phyloP scores from a whole-genome alignment of 2,329 filamentous ascomycete genomes.

The Aureobasidium sp. region DNA sequence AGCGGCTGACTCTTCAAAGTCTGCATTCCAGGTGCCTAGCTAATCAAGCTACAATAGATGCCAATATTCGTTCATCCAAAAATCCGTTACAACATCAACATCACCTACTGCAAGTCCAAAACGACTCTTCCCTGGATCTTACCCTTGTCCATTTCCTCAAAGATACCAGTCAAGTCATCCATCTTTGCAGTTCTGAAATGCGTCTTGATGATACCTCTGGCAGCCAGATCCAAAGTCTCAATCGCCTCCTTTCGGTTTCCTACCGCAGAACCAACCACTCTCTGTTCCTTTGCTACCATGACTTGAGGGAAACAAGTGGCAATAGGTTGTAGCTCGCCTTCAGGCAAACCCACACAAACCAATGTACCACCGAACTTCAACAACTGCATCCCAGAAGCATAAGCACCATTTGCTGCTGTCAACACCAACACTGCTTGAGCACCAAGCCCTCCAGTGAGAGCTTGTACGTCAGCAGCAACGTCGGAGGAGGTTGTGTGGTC shows the following conservation, averaged over 20 bases:
- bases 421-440: slow-evolving; percentile 53
- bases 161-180: slow-evolving; percentile 37
- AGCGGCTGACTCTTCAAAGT: not conserved
- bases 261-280: slow-evolving; percentile 38
- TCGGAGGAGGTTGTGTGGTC: slow-evolving; percentile 48
- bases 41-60: not conserved
- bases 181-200: slow-evolving; percentile 39
- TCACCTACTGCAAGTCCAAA: slow-evolving; percentile 33
- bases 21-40: not conserved
- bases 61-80: not conserved
- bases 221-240: slow-evolving; percentile 40
- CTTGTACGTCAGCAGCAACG: slow-evolving; percentile 47
- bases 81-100: not conserved
- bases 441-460: slow-evolving; percentile 49
- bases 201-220: slow-evolving; percentile 38
- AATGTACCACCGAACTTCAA: slow-evolving; percentile 38
- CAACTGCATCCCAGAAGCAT: slow-evolving; percentile 32
- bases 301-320: slow-evolving; percentile 31
- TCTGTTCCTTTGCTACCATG: slow-evolving; percentile 34
- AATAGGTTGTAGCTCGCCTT: slow-evolving; percentile 38
- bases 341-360: slow-evolving; percentile 40
- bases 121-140: slow-evolving; percentile 41
- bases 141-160: slow-evolving; percentile 38
- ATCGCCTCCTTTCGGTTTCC: slow-evolving; percentile 40
- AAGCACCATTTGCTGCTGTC: slow-evolving; percentile 40